Base-by-base conservation (phyloP, 2,329 filamentous ascomycete species). In the Talaromyces pinophilus region DNA sequence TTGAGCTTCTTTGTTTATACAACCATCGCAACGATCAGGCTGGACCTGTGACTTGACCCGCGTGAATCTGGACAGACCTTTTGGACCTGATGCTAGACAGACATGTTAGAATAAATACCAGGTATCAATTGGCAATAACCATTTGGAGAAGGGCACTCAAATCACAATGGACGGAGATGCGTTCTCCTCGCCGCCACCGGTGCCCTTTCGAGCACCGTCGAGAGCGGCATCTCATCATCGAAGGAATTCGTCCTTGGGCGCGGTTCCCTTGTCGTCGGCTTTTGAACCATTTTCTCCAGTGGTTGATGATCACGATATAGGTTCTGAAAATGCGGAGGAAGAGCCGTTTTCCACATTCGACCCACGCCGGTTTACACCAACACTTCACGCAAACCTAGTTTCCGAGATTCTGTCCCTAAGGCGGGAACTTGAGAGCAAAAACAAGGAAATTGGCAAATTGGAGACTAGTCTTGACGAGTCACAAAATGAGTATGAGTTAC, bases 331-430 rank as follows among this genome's bases (percentile, higher is more conserved):
- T 15, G 75, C 79, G 65, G 65, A 73, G 52, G 69, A 78, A 28
- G 90, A 94, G 69, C 87, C 82, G 54, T 88, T 93, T 40, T 87
- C 87, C 2, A 88, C 92, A 25, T 83, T 97, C 35, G 95, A 99
- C 74, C 93, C 95, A 2, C 88, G 94, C 64, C 87, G 95, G 44
- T 97, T 99, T 75, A 99, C 95, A 0, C 95, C 95, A 1, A 98
- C 93, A 0, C 82, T 99, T 11, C 95, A 98, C 77, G 95, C 95
- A 8, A 97, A 92, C 60, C 82, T 99, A 6, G 94, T 99, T 0
- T 94, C 94, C 0, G 95, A 99, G 77, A 99, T 99, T 69, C 82
- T 99, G 46, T 88, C 89, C 1, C 81, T 99, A 60, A 88, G 93
- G 25, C 86, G 95, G 66, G 95, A 99, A 70, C 87, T 98, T 69